These are phyloP conservation scores for Trichoderma guizhouense DNA, from an alignment of 2,329 filamentous ascomycete genomes.

Conservation along the genomic window DNA sequence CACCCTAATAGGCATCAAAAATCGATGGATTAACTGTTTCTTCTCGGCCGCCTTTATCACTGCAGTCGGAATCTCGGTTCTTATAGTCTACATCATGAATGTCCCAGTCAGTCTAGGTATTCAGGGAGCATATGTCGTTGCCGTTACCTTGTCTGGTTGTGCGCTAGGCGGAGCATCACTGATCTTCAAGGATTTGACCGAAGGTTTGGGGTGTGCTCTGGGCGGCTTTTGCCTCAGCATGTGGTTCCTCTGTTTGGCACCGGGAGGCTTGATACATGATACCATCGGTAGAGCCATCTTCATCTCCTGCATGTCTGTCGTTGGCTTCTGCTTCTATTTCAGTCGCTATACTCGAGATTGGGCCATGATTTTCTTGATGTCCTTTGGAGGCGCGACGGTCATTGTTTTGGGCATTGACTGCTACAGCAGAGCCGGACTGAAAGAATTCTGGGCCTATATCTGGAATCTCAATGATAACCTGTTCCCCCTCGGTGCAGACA, in stretches of 20 bases:
- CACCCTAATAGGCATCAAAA: conserved; percentile 77
- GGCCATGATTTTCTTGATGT: conserved; percentile 69
- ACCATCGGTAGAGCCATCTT: conserved; percentile 66
- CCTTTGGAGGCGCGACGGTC: conserved; percentile 78
- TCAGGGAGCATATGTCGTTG: conserved; percentile 85
- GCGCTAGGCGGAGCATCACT: conserved; percentile 71
- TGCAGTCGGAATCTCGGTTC: conserved; percentile 70
- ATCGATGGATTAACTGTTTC: conserved; percentile 73
- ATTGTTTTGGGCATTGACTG: conserved; percentile 85
- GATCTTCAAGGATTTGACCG: conserved; percentile 79
- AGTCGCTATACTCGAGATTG: conserved; percentile 75
- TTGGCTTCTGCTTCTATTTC: conserved; percentile 71
- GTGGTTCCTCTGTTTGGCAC: conserved; percentile 80
- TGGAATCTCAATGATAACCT: conserved; percentile 78
- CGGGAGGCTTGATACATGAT: conserved; percentile 68
- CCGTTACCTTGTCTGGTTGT: conserved; percentile 67
- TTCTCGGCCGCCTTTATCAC: conserved; percentile 73
- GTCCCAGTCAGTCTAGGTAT: conserved; percentile 70
- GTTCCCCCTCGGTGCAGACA: conserved; percentile 72
- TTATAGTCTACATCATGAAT: conserved; percentile 87
- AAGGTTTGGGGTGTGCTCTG: conserved; percentile 77
- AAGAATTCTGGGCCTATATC: conserved; percentile 94
- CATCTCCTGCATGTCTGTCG: conserved; percentile 68
- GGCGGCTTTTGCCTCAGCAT: conserved; percentile 83
- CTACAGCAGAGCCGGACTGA: conserved; percentile 82